These are phyloP conservation scores for Pleomassaria siparia DNA, from an alignment of 2,329 filamentous ascomycete genomes.

Conservation along the genomic window DNA sequence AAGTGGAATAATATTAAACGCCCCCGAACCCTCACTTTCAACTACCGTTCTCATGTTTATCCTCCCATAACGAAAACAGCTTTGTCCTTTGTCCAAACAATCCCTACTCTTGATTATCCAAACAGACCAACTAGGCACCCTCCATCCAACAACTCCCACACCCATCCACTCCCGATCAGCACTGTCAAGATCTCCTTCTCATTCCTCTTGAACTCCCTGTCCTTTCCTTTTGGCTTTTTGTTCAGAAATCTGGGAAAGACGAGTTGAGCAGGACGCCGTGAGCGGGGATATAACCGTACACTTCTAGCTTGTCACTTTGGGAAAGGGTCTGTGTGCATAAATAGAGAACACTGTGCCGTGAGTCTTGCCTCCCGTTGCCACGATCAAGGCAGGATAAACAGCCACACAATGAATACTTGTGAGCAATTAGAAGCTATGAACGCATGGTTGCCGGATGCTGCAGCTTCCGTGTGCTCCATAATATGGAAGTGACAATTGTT, in stretches of 20 bases:
- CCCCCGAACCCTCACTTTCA: background rate
- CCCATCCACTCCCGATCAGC: conserved; percentile 37
- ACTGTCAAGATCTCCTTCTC: conserved; percentile 31
- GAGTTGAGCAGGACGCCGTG: conserved; percentile 57
- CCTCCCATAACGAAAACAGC: conserved; percentile 22
- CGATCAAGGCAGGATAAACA: conserved; percentile 55
- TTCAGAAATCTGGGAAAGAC: conserved; percentile 40
- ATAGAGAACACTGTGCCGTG: conserved; percentile 48
- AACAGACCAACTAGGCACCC: conserved; percentile 41
- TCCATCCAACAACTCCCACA: conserved; percentile 42
- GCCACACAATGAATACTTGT: background rate
- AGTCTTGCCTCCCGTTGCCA: conserved; percentile 57
- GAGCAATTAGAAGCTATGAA: background rate
- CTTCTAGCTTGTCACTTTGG: conserved; percentile 50
- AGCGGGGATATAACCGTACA: conserved; percentile 57
- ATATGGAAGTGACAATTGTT: background rate
- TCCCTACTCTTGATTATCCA: conserved; percentile 46
- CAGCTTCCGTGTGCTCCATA: background rate
- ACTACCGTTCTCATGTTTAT: conserved; percentile 22
- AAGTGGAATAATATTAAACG: background rate
- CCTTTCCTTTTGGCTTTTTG: conserved; percentile 22
- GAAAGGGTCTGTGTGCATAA: conserved; percentile 34
- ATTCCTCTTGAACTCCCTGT: conserved; percentile 23
- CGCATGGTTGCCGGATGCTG: background rate
- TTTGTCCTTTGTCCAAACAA: conserved; percentile 38